These are phyloP conservation scores for Wickerhamomyces hampshirensis DNA, from an alignment of 805 yeast species.

Conservation along the genomic window DNA sequence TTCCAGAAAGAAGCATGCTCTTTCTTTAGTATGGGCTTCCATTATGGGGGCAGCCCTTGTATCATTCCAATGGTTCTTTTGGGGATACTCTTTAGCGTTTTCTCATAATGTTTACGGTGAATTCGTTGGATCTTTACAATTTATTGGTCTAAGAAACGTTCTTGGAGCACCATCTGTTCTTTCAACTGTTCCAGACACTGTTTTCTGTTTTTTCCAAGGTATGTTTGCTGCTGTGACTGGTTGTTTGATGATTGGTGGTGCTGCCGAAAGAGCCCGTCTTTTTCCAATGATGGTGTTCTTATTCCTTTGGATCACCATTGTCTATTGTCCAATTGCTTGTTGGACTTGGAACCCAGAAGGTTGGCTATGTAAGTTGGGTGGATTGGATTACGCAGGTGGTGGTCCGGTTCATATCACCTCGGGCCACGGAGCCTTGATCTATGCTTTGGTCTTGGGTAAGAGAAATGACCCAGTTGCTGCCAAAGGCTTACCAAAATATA, in stretches of 20 bases:
- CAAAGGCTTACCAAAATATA: slow-evolving; percentile 76
- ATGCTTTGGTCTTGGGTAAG: slow-evolving; percentile 87
- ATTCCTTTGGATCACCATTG: slow-evolving; percentile 91
- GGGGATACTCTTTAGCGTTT: slow-evolving; percentile 94
- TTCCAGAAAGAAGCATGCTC: slow-evolving; percentile 93
- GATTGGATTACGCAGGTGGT: slow-evolving; percentile 96
- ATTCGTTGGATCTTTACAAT: slow-evolving; percentile 76
- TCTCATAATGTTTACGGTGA: slow-evolving; percentile 55
- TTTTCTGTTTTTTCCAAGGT: slow-evolving; percentile 90
- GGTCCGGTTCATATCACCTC: slow-evolving; percentile 96
- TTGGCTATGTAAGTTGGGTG: slow-evolving; percentile 81
- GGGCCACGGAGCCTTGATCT: slow-evolving; percentile 92
- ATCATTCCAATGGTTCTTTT: slow-evolving; percentile 94
- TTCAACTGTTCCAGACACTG: slow-evolving; percentile 76
- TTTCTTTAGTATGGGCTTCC: slow-evolving; percentile 90
- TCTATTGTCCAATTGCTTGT: slow-evolving; percentile 92
- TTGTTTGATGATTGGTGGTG: slow-evolving; percentile 94
- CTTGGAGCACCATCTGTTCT: slow-evolving; percentile 55
- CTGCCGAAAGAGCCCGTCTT: slow-evolving; percentile 93
- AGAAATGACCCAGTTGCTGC: slow-evolving; percentile 68
- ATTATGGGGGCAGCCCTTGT: slow-evolving; percentile 82
- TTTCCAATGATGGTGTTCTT: slow-evolving; percentile 96
- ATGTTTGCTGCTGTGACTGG: slow-evolving; percentile 96
- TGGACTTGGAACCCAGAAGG: slow-evolving; percentile 98
- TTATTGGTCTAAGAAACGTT: slow-evolving; percentile 76